Conservation (phyloP, 257 asterid species). For the Nicotiana tomentosiformis region DNA sequence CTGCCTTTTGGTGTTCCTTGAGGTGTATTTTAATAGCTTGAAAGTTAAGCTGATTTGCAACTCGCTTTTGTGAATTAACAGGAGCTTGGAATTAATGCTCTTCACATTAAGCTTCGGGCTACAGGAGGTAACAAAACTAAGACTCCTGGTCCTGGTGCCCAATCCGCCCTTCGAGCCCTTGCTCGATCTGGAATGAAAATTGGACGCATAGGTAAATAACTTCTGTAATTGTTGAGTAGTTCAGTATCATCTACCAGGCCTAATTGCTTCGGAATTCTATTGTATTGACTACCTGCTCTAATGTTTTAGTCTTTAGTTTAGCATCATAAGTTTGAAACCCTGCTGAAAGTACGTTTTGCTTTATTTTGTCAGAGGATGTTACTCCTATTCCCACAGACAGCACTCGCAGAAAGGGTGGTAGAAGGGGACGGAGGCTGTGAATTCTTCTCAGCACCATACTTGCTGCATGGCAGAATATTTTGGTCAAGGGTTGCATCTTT, state of each 20-base stretch:
- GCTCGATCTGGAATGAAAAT: constrained; percentile 95
- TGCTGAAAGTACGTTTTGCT: background rate
- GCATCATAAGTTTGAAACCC: background rate
- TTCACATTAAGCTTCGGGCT: constrained; percentile 86
- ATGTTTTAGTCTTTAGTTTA: background rate
- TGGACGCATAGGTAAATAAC: constrained; percentile 77
- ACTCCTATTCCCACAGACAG: constrained; percentile 76
- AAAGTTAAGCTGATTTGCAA: background rate
- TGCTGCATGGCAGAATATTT: background rate
- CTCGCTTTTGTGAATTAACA: constrained; percentile 16
- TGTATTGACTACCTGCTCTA: background rate
- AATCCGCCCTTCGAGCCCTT: constrained; percentile 87
- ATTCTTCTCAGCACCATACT: background rate
- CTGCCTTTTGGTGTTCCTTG: background rate
- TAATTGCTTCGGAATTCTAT: background rate
- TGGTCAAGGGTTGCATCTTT: background rate
- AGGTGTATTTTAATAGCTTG: background rate
- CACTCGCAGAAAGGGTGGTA: constrained; percentile 66
- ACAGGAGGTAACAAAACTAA: constrained; percentile 93
- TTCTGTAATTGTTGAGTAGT: background rate
- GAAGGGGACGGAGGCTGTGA: constrained; percentile 73
- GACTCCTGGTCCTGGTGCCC: constrained; percentile 97
- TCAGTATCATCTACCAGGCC: background rate
- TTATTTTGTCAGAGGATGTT: constrained; percentile 46
- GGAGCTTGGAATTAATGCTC: constrained; percentile 85